Percentiles rank a stretch among this genome's conserved stretches.
phyloP scores from a whole-genome alignment of 2,329 filamentous ascomycete species.

The Beauveria brongniartii region DNA sequence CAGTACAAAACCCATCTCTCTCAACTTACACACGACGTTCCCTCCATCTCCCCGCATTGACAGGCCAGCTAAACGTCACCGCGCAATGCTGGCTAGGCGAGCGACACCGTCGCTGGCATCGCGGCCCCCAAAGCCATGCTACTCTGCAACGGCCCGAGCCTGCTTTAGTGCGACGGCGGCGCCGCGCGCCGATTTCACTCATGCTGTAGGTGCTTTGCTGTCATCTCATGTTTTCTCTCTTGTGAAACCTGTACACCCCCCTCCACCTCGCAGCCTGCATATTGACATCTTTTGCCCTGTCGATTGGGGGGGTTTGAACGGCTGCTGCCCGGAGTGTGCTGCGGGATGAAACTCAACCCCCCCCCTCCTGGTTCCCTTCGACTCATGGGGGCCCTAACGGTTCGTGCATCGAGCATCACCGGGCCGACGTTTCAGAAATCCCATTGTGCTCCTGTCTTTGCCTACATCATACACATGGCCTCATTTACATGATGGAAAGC shows the following conservation, averaged over 20 bases:
- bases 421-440: neutral
- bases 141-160: constrained; percentile 13
- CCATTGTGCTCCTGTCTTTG: neutral
- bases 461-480: neutral
- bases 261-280: no score
- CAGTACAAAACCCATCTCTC: neutral
- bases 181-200: constrained; percentile 34
- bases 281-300: neutral
- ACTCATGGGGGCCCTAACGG: neutral
- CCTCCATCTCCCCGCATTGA: neutral
- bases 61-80: neutral
- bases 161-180: constrained; percentile 29
- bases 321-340: neutral
- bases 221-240: neutral
- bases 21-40: constrained; percentile 1
- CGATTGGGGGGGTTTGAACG: neutral
- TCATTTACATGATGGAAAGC: neutral
- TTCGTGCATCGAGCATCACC: neutral
- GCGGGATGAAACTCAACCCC: neutral
- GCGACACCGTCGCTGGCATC: neutral
- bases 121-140: neutral
- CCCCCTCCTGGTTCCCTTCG: neutral
- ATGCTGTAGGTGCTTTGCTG: constrained; percentile 28
- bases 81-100: neutral
- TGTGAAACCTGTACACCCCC: neutral